These are phyloP conservation scores for Aureobasidium sp. DNA, from an alignment of 2,329 filamentous ascomycete genomes.

Conservation along the genomic window DNA sequence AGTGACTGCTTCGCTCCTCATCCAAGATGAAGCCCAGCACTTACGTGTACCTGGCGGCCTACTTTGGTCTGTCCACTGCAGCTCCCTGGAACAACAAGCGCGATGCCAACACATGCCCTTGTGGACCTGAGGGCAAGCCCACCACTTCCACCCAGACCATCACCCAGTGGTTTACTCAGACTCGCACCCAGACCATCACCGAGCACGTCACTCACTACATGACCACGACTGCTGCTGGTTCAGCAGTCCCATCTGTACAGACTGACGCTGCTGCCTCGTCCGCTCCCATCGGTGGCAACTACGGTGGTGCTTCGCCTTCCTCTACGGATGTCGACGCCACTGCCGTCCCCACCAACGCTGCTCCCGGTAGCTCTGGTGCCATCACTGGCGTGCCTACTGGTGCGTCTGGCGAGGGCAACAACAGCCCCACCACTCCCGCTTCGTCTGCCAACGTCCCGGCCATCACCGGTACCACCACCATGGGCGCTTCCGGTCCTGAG, in stretches of 20 bases:
- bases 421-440: background rate
- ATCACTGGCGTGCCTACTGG: too few relatives aligned
- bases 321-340: background rate
- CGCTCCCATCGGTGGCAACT: background rate
- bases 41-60: background rate
- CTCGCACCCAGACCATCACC: background rate
- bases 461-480: background rate
- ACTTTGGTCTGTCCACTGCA: slow-evolving; percentile 2
- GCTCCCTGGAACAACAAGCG: slow-evolving; percentile 1
- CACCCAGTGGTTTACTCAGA: slow-evolving; percentile 2
- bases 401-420: too few relatives aligned
- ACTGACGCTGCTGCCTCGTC: background rate
- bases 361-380: background rate
- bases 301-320: background rate
- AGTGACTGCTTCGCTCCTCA: background rate
- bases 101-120: slow-evolving; percentile 6
- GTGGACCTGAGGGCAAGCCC: background rate
- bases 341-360: background rate
- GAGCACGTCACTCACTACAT: background rate
- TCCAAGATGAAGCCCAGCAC: slow-evolving; percentile 7
- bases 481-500: background rate
- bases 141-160: background rate
- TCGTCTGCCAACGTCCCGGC: background rate
- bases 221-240: slow-evolving; percentile 4
- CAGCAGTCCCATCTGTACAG: background rate